phyloP scores from a whole-genome alignment of 257 asterid genomes.

The Solanum microdontum region DNA sequence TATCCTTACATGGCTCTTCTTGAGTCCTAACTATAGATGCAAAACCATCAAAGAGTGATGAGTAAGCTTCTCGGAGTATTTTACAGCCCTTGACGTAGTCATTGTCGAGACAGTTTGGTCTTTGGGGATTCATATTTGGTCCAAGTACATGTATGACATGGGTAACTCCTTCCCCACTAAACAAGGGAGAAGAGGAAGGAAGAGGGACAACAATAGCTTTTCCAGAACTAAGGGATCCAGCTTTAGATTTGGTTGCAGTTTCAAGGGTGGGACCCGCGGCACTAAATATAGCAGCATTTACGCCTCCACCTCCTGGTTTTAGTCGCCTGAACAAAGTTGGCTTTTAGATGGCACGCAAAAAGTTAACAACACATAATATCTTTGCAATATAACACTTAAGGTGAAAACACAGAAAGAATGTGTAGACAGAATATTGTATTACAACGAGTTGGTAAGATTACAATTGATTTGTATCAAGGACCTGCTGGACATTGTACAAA shows the following conservation, averaged over 20 bases:
- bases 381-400: neutral
- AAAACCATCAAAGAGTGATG: constrained; percentile 79
- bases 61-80: constrained; percentile 71
- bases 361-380: neutral
- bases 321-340: constrained; percentile 58
- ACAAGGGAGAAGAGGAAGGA: constrained; percentile 65
- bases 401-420: neutral
- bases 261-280: constrained; percentile 76
- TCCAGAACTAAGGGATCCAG: constrained; percentile 55
- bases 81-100: constrained; percentile 66
- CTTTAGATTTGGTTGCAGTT: constrained; percentile 72
- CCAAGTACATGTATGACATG: constrained; percentile 94
- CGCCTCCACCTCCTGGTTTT: constrained; percentile 90
- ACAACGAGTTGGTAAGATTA: neutral
- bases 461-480: neutral
- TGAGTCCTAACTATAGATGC: constrained; percentile 29
- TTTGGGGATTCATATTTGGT: constrained; percentile 88
- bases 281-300: constrained; percentile 74
- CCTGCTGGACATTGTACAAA: neutral
- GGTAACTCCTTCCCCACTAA: constrained; percentile 60
- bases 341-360: constrained; percentile 18
- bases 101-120: constrained; percentile 68
- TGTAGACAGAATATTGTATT: neutral
- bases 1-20: constrained; percentile 4
- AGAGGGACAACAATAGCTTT: constrained; percentile 61